Percentiles rank a stretch among this genome's conserved stretches.
Conservation (phyloP, 2,329 filamentous ascomycete genomes). For the Polychaeton citri region DNA sequence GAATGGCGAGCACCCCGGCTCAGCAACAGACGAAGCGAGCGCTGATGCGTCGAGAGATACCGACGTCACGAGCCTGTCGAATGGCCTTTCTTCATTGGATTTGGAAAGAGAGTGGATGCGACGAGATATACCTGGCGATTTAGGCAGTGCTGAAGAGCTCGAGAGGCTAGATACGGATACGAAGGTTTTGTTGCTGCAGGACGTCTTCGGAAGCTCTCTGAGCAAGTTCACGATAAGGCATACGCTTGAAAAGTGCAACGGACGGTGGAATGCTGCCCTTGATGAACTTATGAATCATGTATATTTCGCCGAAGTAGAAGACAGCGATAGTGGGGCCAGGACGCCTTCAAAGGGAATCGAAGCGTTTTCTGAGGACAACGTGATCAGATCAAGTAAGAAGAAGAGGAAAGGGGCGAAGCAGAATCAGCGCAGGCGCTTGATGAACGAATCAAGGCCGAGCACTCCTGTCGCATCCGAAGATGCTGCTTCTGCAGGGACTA, state of each 20-base stretch:
- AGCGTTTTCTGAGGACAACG: conserved; percentile 53
- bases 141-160: conserved; percentile 17
- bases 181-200: conserved; percentile 49
- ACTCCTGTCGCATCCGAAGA: neutral
- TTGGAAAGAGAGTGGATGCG: conserved; percentile 4
- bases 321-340: conserved; percentile 30
- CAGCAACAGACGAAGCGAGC: conserved; percentile 12
- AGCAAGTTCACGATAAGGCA: conserved; percentile 52
- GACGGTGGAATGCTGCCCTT: conserved; percentile 56
- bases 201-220: conserved; percentile 56
- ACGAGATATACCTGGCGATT: conserved; percentile 12
- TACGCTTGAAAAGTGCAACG: conserved; percentile 52
- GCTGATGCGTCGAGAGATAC: conserved; percentile 33
- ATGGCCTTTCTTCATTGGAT: conserved; percentile 27
- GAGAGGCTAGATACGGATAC: conserved; percentile 41
- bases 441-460: neutral
- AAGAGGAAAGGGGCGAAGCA: conserved; percentile 29
- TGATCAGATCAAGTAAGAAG: conserved; percentile 30
- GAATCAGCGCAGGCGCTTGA: conserved; percentile 3
- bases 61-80: conserved; percentile 36
- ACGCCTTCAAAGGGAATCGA: conserved; percentile 60
- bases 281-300: conserved; percentile 71
- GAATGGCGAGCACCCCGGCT: no score
- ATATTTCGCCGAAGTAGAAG: conserved; percentile 56
- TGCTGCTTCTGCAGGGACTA: conserved; percentile 17